Conservation (phyloP, 2,329 filamentous ascomycete species). For the Sporothrix inflata region DNA sequence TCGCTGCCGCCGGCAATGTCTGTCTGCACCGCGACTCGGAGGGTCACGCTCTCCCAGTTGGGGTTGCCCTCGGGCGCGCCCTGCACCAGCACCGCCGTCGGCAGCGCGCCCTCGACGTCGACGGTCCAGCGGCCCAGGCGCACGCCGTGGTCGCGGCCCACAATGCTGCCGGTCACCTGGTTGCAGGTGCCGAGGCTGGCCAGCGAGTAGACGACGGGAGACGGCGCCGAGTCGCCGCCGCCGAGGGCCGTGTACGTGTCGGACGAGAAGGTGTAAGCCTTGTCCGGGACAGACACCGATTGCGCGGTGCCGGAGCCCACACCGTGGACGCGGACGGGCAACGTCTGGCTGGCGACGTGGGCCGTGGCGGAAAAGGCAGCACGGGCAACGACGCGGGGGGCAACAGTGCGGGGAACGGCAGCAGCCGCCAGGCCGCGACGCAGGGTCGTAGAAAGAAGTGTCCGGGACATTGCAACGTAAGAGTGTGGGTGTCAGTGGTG, state of each 20-base stretch:
- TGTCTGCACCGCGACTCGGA: constrained; percentile 20
- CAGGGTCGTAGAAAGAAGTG: constrained; percentile 14
- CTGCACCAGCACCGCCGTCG: constrained; percentile 21
- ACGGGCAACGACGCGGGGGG: background rate
- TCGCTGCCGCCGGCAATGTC: constrained; percentile 8
- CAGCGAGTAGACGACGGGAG: constrained; percentile 24
- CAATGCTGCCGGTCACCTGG: constrained; percentile 25
- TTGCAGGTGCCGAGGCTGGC: constrained; percentile 26
- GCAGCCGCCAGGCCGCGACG: constrained; percentile 1
- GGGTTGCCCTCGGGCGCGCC: constrained; percentile 22
- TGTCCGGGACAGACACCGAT: constrained; percentile 15
- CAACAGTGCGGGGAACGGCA: background rate
- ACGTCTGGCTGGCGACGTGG: background rate
- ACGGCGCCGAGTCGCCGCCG: constrained; percentile 18
- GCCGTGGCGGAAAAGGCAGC: constrained; percentile 2
- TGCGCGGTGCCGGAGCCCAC: constrained; percentile 20
- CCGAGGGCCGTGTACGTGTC: constrained; percentile 25
- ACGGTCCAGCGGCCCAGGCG: constrained; percentile 23
- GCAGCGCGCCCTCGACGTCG: constrained; percentile 25
- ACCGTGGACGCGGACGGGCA: constrained; percentile 18
- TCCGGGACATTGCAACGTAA: background rate
- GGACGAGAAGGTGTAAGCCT: constrained; percentile 18
- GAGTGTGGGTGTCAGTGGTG: background rate
- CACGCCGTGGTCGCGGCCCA: constrained; percentile 21
- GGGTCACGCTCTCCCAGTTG: constrained; percentile 23